A percentile compares a stretch with the other conserved stretches of the same genome.
phyloP scores from a whole-genome alignment of 805 yeast genomes.

The Candida koratica region DNA sequence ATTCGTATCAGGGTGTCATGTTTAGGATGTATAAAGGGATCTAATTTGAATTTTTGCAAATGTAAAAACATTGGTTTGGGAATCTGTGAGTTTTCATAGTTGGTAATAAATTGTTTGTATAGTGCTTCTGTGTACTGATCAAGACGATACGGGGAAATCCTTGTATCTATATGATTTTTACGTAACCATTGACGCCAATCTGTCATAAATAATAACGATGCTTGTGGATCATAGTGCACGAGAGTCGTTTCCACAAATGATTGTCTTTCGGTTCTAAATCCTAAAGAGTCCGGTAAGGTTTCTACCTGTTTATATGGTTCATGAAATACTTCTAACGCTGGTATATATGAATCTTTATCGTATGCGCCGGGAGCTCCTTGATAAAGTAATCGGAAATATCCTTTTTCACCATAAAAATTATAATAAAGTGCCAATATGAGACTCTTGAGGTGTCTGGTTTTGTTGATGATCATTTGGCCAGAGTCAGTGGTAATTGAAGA shows the following conservation, averaged over 20 bases:
- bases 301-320: slow-evolving; percentile 30
- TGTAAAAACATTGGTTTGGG: slow-evolving; percentile 26
- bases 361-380: slow-evolving; percentile 35
- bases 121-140: slow-evolving; percentile 24
- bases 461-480: slow-evolving; percentile 35
- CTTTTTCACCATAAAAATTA: slow-evolving; percentile 27
- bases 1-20: slow-evolving; percentile 19
- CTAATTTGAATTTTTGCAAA: slow-evolving; percentile 25
- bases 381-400: slow-evolving; percentile 29
- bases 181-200: slow-evolving; percentile 28
- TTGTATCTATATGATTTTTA: slow-evolving; percentile 21
- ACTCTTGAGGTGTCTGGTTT: slow-evolving; percentile 28
- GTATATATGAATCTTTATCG: slow-evolving; percentile 36
- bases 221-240: slow-evolving; percentile 28
- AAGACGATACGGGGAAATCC: slow-evolving; percentile 30
- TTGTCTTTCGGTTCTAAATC: slow-evolving; percentile 11
- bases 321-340: slow-evolving; percentile 33
- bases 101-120: slow-evolving; percentile 17
- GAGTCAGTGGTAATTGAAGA: slow-evolving; percentile 28
- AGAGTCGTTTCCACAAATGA: slow-evolving; percentile 26
- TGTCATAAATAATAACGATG: slow-evolving; percentile 9
- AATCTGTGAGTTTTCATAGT: slow-evolving; percentile 2
- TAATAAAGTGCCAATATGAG: slow-evolving; percentile 33
- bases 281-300: slow-evolving; percentile 16
- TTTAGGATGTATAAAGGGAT: slow-evolving; percentile 20